Base-by-base conservation (phyloP, 495 filamentous ascomycete species). In the Lasiosphaeria ovina region DNA sequence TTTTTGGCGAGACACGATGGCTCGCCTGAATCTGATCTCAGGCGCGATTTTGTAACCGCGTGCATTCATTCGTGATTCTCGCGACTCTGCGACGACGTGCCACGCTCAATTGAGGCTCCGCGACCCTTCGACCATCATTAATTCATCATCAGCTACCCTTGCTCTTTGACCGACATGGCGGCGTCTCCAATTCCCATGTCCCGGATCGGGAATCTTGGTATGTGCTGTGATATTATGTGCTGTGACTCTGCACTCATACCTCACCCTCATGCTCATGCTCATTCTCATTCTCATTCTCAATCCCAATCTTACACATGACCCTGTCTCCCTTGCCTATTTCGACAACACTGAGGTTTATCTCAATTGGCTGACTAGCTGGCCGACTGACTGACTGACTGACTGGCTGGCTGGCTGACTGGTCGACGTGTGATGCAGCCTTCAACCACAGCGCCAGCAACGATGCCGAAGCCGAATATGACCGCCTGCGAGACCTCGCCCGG, bases 381-480 rank as follows among this genome's bases (percentile, higher is more conserved):
- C 2, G 1, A 24, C 24, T 24, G 24, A 24, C 24, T 24, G 24
- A 47, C 24, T 24, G 44, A 47, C 16, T 42, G 9, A 42, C 51
- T 48, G 40, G 50, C 54, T 34, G 14, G 16, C 34, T 47, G 16
- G 44, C 11, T 24, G 24, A 24, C 24, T 24, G 24, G 38, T 45
- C 24, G 24, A 24, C 24, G 24, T 24, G 24, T 24, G 24, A 5
- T 50, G 35, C n/a, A 95, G 92, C 89, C 77, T 93, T 94, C 85
- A 92, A 91, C 75, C 90, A 92, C 76, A 77, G 76, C 12, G 79
- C 84, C 57, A 85, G 80, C 72, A 68, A 69, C 61, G 80, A 86
- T 58, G 81, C 87, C 47, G 92, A 98, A 76, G 81, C 81, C 59
- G 93, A 97, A 76, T 98, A 97, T 76, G 92, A 97, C 66, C 92